phyloP scores from a whole-genome alignment of 2,329 filamentous ascomycete genomes.

The Erysiphe neolycopersici region DNA sequence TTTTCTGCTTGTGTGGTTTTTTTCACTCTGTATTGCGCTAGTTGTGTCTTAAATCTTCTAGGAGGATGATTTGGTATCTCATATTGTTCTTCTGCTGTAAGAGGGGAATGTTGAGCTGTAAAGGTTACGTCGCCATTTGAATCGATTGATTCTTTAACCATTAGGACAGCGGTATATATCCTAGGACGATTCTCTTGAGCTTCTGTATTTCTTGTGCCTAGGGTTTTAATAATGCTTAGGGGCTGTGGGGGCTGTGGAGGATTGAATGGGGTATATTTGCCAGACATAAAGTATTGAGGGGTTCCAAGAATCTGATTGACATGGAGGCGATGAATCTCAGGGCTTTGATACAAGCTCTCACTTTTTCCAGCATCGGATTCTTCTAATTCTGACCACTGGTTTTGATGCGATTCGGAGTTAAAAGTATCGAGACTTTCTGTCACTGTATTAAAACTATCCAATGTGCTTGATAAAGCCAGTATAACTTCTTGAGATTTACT shows the following conservation, averaged over 20 bases:
- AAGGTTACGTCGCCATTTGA: constrained; percentile 31
- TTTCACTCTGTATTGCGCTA: constrained; percentile 26
- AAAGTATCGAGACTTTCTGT: constrained; percentile 22
- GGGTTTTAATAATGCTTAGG: constrained; percentile 18
- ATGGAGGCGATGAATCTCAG: constrained; percentile 27
- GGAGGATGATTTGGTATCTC: constrained; percentile 26
- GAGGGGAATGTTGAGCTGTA: constrained; percentile 29
- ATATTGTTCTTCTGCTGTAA: constrained; percentile 21
- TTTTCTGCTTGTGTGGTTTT: constrained; percentile 28
- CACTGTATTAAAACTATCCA: constrained; percentile 30
- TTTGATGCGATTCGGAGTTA: constrained; percentile 5
- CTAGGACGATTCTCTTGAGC: constrained; percentile 20
- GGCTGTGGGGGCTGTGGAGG: constrained; percentile 59
- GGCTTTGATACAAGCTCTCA: constrained; percentile 19
- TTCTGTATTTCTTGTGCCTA: constrained; percentile 3
- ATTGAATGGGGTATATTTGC: constrained; percentile 52
- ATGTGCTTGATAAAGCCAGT: constrained; percentile 33
- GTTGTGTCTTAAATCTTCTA: constrained; percentile 40
- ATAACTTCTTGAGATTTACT: constrained; percentile 31
- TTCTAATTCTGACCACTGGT: constrained; percentile 10
- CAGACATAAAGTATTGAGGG: constrained; percentile 39
- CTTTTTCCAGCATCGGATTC: constrained; percentile 18
- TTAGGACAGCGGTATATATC: constrained; percentile 36
- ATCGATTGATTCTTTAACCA: constrained; percentile 38
- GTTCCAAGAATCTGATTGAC: constrained; percentile 18